A percentile compares a stretch with the other conserved stretches of the same genome.
These are phyloP conservation scores for Durotheca rogersii DNA, from an alignment of 495 filamentous ascomycete species.

Conservation along the genomic window DNA sequence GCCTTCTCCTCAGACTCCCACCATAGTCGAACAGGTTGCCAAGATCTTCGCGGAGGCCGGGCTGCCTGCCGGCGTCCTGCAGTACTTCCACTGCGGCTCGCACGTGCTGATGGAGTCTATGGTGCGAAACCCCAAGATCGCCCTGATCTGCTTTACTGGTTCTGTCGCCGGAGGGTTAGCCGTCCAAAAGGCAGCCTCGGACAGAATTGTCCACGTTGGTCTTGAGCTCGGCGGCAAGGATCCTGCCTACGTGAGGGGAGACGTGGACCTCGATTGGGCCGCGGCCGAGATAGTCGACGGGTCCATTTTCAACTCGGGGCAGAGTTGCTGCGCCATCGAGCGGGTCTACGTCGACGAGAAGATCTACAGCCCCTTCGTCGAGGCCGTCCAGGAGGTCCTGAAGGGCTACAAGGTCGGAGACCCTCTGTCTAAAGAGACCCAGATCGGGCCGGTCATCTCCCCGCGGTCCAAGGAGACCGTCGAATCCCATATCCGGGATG, in stretches of 20 bases:
- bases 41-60: conserved; percentile 75
- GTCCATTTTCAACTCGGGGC: conserved; percentile 93
- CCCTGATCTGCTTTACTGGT: conserved; percentile 87
- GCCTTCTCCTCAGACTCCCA: conserved; percentile 91
- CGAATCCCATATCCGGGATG: conserved; percentile 77
- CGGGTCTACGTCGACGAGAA: conserved; percentile 86
- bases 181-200: conserved; percentile 79
- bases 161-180: conserved; percentile 82
- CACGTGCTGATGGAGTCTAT: conserved; percentile 67
- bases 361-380: conserved; percentile 78
- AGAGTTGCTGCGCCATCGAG: conserved; percentile 94
- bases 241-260: conserved; percentile 81
- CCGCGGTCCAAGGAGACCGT: conserved; percentile 73
- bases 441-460: conserved; percentile 88
- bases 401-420: conserved; percentile 87
- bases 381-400: conserved; percentile 75
- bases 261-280: conserved; percentile 86
- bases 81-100: conserved; percentile 86
- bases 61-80: conserved; percentile 75
- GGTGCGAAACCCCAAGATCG: conserved; percentile 69
- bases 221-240: conserved; percentile 93
- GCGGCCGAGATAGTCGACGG: conserved; percentile 92
- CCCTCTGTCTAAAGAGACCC: conserved; percentile 73
- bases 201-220: conserved; percentile 77
- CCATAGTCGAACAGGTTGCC: conserved; percentile 77